Evolutionary conservation across 106 monocot species (phyloP).

Genomic region (Acorus gramineus): DNA sequence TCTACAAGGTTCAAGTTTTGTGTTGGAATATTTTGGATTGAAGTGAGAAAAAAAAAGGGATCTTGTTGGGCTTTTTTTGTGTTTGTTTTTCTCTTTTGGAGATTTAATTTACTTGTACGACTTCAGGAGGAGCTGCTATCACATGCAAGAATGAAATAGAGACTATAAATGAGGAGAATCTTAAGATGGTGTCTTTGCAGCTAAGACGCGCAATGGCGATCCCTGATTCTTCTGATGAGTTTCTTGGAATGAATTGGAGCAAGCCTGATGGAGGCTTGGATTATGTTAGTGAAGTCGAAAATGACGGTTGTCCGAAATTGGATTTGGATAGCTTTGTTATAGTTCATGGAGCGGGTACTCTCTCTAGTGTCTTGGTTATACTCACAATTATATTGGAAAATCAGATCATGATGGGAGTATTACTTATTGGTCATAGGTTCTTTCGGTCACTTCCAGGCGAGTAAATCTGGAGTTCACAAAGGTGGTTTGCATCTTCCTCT

Average conservation of each 20-base stretch:
- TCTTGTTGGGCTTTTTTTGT: no score
- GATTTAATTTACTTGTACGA: no score
- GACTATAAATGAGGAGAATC: slow-evolving; percentile 46
- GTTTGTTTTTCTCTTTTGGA: no score
- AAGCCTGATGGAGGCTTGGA: slow-evolving; percentile 16
- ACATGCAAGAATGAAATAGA: slow-evolving; percentile 67
- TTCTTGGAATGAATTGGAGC: slow-evolving; percentile 79
- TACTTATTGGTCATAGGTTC: slow-evolving; percentile 44
- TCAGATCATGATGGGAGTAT: no score
- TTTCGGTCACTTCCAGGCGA: slow-evolving; percentile 99
- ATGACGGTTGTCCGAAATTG: slow-evolving; percentile 7
- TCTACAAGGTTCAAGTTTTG: no score
- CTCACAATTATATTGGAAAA: no score
- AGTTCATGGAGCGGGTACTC: slow-evolving; percentile 78
- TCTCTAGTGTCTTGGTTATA: neutral
- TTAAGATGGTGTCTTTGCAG: slow-evolving; percentile 43
- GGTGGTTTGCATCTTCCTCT: slow-evolving; percentile 74
- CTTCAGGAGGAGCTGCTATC: slow-evolving; percentile 63
- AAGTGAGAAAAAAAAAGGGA: no score
- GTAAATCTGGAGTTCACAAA: slow-evolving; percentile 87
- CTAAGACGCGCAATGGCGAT: slow-evolving; percentile 52
- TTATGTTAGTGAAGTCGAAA: slow-evolving; percentile 12
- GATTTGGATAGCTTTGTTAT: slow-evolving; percentile 47
- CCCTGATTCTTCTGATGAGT: slow-evolving; percentile 1
- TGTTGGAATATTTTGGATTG: no score